A percentile compares a stretch with the other conserved stretches of the same genome.
These are phyloP conservation scores for Emmonsiellopsis sp. DNA, from an alignment of 2,329 filamentous ascomycete species.

Conservation along the genomic window DNA sequence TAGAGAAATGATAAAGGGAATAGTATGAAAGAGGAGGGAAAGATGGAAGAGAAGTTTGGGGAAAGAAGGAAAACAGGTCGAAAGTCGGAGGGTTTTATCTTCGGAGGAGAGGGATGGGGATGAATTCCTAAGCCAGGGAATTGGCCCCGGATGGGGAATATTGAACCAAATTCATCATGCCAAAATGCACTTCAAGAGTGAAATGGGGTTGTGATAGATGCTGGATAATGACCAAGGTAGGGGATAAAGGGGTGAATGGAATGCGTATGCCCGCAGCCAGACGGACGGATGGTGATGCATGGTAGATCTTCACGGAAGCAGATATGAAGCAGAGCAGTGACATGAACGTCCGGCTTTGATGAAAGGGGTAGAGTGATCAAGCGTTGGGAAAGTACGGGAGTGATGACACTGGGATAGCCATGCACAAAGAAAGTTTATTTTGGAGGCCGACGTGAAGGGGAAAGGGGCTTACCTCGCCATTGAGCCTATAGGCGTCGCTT, in stretches of 20 bases:
- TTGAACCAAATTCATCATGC: background rate
- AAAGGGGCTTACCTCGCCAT: background rate
- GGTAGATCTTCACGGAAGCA: background rate
- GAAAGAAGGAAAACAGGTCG: background rate
- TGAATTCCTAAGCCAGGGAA: background rate
- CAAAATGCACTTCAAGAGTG: background rate
- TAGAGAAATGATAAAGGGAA: background rate
- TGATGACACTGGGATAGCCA: too few relatives aligned
- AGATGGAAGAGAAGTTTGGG: slow-evolving; percentile 5
- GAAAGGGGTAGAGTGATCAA: background rate
- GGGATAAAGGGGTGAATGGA: background rate
- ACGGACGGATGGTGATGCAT: background rate
- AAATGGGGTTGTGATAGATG: background rate
- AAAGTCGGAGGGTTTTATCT: background rate
- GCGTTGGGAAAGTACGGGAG: background rate
- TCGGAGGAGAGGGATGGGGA: background rate
- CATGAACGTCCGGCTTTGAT: background rate
- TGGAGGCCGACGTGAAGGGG: background rate
- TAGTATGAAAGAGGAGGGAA: slow-evolving; percentile 3
- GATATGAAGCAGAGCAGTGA: background rate
- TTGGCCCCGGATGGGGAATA: background rate
- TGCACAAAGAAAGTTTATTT: background rate
- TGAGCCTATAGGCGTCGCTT: background rate
- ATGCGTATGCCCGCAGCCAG: background rate
- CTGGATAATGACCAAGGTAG: background rate